phyloP scores from a whole-genome alignment of 306 rosid genomes.

The Ammopiptanthus mongolicus region DNA sequence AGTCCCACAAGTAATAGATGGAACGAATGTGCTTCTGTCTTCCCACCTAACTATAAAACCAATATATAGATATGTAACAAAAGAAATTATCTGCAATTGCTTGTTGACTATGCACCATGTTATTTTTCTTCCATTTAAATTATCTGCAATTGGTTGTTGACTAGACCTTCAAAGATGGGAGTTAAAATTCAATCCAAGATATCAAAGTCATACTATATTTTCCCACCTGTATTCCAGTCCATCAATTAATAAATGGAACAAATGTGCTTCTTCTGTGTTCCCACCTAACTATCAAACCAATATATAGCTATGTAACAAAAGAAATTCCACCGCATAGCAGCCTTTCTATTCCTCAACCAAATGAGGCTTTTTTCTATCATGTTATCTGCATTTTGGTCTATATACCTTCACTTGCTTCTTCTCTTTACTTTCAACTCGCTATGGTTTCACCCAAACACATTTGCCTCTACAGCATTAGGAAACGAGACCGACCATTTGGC shows the following conservation, averaged over 20 bases:
- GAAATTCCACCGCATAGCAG: no score
- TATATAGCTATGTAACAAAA: no score
- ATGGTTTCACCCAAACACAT: background rate
- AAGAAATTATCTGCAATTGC: no score
- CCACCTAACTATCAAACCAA: background rate
- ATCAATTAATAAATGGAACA: background rate
- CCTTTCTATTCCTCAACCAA: background rate
- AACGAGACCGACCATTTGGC: slow-evolving; percentile 13
- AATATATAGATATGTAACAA: no score
- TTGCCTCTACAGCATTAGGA: background rate
- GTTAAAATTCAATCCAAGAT: no score
- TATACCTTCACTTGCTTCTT: background rate
- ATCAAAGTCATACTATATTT: no score
- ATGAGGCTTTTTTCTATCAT: background rate
- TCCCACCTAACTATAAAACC: background rate
- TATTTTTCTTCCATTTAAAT: no score
- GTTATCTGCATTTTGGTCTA: background rate
- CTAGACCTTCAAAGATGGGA: no score
- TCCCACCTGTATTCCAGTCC: background rate
- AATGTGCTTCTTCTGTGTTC: background rate
- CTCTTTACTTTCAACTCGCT: background rate
- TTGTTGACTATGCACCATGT: no score
- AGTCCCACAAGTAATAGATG: background rate
- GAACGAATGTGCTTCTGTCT: background rate
- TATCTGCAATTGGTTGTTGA: no score